phyloP scores from a whole-genome alignment of 176 grass and related monocot species.

The Triticum dicoccoides region DNA sequence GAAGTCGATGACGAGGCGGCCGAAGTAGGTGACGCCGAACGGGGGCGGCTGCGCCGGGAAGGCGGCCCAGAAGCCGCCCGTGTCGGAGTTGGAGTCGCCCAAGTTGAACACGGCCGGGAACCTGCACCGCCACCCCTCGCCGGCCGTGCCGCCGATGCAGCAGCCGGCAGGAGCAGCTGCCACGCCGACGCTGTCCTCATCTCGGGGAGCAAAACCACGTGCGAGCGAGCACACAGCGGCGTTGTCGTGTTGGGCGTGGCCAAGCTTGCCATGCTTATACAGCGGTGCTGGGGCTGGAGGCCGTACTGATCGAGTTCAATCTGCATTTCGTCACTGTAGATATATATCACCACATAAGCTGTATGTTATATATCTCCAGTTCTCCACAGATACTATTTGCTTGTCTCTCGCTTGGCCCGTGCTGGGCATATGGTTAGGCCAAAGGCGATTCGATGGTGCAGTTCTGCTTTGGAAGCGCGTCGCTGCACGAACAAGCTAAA shows the following conservation, averaged over 20 bases:
- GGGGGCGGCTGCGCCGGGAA: conserved; percentile 56
- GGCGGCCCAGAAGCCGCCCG: conserved; percentile 81
- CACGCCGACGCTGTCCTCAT: not conserved
- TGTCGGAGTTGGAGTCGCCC: conserved; percentile 96
- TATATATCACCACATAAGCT: too few species aligned
- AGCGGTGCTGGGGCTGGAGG: too few species aligned
- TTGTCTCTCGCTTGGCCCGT: too few species aligned
- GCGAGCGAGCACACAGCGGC: not conserved
- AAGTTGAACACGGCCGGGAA: conserved; percentile 92
- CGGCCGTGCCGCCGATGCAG: not conserved
- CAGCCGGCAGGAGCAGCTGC: conserved; percentile 11
- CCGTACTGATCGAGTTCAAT: too few species aligned
- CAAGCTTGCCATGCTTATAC: too few species aligned
- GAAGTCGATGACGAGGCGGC: conserved; percentile 74
- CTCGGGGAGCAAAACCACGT: not conserved
- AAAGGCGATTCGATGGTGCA: too few species aligned
- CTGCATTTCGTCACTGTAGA: too few species aligned
- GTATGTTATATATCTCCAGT: too few species aligned
- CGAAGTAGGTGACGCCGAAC: conserved; percentile 77
- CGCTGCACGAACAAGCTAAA: too few species aligned
- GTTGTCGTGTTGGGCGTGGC: not conserved
- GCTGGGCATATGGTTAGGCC: too few species aligned
- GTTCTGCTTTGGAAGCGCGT: too few species aligned
- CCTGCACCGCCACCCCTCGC: conserved; percentile 26
- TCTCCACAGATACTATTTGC: too few species aligned